These are phyloP conservation scores for Polygonum aviculare DNA, from an alignment of 148 eudicot species.

Conservation along the genomic window DNA sequence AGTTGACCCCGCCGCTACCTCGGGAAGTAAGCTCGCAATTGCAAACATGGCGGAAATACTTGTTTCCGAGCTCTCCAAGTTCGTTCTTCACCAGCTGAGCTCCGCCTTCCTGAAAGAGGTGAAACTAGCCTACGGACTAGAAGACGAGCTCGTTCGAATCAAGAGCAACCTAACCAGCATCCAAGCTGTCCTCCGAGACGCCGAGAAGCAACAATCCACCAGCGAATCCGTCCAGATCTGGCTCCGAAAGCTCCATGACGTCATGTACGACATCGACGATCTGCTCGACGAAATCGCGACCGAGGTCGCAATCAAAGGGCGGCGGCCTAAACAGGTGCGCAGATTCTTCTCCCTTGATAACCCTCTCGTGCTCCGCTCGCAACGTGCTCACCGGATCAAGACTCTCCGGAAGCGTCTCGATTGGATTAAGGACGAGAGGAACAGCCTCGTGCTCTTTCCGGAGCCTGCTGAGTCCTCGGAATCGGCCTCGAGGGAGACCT, in stretches of 20 bases:
- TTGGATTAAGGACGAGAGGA: not conserved
- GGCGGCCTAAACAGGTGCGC: constrained; percentile 7
- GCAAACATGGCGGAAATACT: not conserved
- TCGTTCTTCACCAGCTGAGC: not conserved
- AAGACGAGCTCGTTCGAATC: constrained; percentile 12
- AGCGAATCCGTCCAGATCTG: not conserved
- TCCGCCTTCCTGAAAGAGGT: not conserved
- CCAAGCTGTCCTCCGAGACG: constrained; percentile 15
- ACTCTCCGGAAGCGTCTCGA: not conserved
- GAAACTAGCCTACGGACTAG: not conserved
- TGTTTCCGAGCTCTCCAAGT: not conserved
- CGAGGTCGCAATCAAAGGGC: not conserved
- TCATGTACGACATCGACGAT: constrained; percentile 18
- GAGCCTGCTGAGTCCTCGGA: not conserved
- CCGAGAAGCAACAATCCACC: constrained; percentile 12
- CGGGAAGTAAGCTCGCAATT: not conserved
- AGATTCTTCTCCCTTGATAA: constrained; percentile 13
- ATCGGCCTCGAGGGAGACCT: not conserved
- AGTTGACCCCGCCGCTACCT: too few relatives aligned
- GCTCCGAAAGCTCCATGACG: constrained; percentile 15
- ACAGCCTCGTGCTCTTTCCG: not conserved
- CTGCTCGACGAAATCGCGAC: constrained; percentile 11
- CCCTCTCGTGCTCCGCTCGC: not conserved
- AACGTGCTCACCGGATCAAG: not conserved
- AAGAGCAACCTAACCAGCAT: constrained; percentile 12